phyloP scores from a whole-genome alignment of 768 basidiomycete genomes.

The Artomyces pyxidatus region DNA sequence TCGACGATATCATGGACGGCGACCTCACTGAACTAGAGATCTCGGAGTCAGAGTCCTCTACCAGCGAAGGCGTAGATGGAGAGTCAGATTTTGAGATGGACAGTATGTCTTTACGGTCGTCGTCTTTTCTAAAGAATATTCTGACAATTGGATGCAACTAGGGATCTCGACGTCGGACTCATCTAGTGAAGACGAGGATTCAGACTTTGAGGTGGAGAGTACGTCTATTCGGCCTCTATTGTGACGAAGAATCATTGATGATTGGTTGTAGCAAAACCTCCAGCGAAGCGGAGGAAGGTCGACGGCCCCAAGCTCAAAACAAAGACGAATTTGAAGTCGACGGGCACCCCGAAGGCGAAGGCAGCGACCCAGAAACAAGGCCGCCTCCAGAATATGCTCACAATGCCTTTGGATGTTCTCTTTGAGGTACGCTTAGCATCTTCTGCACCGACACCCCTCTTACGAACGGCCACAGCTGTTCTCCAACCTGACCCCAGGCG shows the following conservation, averaged over 20 bases:
- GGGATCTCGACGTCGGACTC: too few relatives aligned
- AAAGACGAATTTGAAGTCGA: neutral
- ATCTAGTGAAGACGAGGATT: neutral
- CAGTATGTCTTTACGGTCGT: neutral
- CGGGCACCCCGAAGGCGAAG: neutral
- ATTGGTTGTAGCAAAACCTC: neutral
- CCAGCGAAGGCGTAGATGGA: neutral
- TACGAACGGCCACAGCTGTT: conserved; percentile 3
- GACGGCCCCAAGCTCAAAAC: neutral
- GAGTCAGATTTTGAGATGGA: neutral
- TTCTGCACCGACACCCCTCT: neutral
- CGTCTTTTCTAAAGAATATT: neutral
- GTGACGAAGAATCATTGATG: neutral
- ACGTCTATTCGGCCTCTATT: conserved; percentile 1
- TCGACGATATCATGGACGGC: conserved; percentile 4
- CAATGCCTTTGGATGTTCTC: conserved; percentile 9
- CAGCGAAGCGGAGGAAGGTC: neutral
- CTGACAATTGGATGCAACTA: neutral
- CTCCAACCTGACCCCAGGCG: conserved; percentile 6
- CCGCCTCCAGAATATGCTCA: conserved; percentile 12
- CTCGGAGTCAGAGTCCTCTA: neutral
- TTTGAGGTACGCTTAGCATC: conserved; percentile 4
- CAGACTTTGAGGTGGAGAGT: neutral
- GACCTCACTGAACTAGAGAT: neutral
- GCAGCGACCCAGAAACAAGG: neutral